These are phyloP conservation scores for Hypsizygus marmoreus DNA, from an alignment of 768 basidiomycete species.

Conservation along the genomic window DNA sequence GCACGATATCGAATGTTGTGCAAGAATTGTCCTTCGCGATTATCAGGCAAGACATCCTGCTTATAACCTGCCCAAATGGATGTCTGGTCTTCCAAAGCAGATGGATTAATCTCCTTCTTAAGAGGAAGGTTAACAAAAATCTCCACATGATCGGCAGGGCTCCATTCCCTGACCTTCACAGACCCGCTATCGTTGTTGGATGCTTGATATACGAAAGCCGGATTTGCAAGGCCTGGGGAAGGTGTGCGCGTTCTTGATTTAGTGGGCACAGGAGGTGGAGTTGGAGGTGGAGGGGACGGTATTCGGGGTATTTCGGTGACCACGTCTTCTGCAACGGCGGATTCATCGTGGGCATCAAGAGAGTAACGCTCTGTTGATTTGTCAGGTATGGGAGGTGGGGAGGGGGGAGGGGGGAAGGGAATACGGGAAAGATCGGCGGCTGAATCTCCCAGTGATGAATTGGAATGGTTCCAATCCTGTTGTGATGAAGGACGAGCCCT, in stretches of 20 bases:
- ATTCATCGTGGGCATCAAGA: too few species aligned
- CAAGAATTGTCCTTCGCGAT: constrained; percentile 46
- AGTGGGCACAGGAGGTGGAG: constrained; percentile 5
- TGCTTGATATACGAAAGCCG: neutral
- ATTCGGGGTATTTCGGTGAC: constrained; percentile 8
- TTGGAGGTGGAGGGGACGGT: constrained; percentile 3
- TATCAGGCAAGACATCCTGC: constrained; percentile 51
- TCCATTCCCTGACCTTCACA: constrained; percentile 1
- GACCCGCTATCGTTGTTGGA: neutral
- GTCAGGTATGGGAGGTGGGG: too few species aligned
- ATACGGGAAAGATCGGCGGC: too few species aligned
- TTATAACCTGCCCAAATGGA: constrained; percentile 55
- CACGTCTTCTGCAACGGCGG: constrained; percentile 6
- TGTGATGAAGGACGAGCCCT: neutral
- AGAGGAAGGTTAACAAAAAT: constrained; percentile 17
- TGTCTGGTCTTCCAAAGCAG: constrained; percentile 32
- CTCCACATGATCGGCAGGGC: constrained; percentile 7
- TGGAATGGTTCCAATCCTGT: constrained; percentile 7
- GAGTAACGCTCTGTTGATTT: too few species aligned
- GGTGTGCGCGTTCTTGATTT: neutral
- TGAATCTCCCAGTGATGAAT: too few species aligned
- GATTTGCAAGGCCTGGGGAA: neutral
- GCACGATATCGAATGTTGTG: constrained; percentile 58
- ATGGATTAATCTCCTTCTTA: constrained; percentile 18
- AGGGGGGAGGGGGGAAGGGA: too few species aligned